Conservation (phyloP, 768 basidiomycete genomes). For the Basidioascus undulatus region DNA sequence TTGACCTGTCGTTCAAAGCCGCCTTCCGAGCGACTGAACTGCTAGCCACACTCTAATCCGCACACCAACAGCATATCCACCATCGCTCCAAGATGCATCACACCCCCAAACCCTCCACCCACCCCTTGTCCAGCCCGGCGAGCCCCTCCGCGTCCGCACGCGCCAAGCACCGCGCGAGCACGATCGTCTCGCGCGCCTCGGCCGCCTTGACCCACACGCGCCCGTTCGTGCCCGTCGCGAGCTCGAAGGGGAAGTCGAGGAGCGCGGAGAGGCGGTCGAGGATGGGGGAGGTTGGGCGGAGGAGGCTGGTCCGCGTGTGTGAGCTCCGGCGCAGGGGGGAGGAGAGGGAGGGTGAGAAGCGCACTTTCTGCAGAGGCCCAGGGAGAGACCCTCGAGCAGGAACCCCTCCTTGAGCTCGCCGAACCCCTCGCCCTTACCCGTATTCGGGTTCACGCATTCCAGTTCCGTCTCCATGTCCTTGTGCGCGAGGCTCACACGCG, state of each 20-base stretch:
- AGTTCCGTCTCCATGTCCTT: slow-evolving; percentile 97
- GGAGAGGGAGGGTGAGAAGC: slow-evolving; percentile 12
- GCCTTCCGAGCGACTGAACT: too few relatives aligned
- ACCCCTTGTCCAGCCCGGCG: too few relatives aligned
- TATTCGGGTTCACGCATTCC: slow-evolving; percentile 85
- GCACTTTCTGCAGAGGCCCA: slow-evolving; percentile 67
- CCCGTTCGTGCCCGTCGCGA: slow-evolving; percentile 75
- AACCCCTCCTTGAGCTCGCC: slow-evolving; percentile 84
- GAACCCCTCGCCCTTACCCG: slow-evolving; percentile 73
- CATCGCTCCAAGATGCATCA: too few relatives aligned
- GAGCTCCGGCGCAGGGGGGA: background rate
- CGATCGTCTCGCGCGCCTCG: slow-evolving; percentile 47
- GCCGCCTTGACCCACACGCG: slow-evolving; percentile 68
- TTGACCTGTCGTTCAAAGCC: too few relatives aligned
- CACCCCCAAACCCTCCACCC: too few relatives aligned
- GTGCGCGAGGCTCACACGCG: slow-evolving; percentile 74
- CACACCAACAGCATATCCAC: too few relatives aligned
- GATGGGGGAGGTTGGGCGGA: slow-evolving; percentile 60
- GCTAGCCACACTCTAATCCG: too few relatives aligned
- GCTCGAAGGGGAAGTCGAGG: slow-evolving; percentile 69
- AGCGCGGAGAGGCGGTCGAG: slow-evolving; percentile 53
- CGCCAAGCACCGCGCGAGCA: slow-evolving; percentile 38
- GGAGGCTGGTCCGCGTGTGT: slow-evolving; percentile 27
- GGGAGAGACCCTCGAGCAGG: slow-evolving; percentile 41
- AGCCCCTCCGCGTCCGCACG: too few relatives aligned